Evolutionary conservation across 495 filamentous ascomycete species (phyloP).

Genomic region (Penicillium flavigenum): DNA sequence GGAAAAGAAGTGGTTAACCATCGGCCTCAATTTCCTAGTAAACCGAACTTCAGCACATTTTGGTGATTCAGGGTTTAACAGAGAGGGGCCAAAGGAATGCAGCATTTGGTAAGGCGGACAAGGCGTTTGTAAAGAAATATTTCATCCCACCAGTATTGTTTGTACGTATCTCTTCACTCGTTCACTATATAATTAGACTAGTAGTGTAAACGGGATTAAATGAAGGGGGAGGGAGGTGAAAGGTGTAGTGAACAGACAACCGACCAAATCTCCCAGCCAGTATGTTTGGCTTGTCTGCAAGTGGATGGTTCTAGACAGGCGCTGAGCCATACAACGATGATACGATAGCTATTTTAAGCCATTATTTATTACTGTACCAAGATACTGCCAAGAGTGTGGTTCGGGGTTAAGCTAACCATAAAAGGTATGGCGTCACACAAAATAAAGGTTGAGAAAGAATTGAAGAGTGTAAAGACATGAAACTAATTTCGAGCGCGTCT

Average conservation of each 20-base stretch:
- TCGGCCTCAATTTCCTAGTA: slow-evolving; percentile 8
- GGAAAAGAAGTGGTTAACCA: background rate
- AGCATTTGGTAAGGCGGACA: too few relatives aligned
- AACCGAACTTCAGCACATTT: slow-evolving; percentile 5
- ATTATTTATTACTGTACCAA: slow-evolving; percentile 16
- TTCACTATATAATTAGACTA: too few relatives aligned
- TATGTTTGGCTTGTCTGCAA: slow-evolving; percentile 15
- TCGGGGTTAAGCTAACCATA: slow-evolving; percentile 17
- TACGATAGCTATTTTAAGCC: slow-evolving; percentile 16
- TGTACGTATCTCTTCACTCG: too few relatives aligned
- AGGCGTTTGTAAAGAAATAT: too few relatives aligned
- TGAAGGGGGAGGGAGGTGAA: too few relatives aligned
- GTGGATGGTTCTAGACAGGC: background rate
- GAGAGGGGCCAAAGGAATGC: too few relatives aligned
- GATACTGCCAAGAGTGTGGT: slow-evolving; percentile 12
- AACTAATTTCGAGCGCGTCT: slow-evolving; percentile 25
- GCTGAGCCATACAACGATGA: slow-evolving; percentile 7
- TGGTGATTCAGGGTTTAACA: slow-evolving; percentile 5
- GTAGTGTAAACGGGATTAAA: too few relatives aligned
- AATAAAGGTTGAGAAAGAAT: slow-evolving; percentile 14
- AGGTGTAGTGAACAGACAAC: too few relatives aligned
- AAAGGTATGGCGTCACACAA: slow-evolving; percentile 16
- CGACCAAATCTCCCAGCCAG: background rate
- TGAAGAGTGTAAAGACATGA: slow-evolving; percentile 18
- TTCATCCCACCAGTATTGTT: too few relatives aligned